These are phyloP conservation scores for Calcarisporium arbuscula DNA, from an alignment of 2,329 filamentous ascomycete species.

Conservation along the genomic window DNA sequence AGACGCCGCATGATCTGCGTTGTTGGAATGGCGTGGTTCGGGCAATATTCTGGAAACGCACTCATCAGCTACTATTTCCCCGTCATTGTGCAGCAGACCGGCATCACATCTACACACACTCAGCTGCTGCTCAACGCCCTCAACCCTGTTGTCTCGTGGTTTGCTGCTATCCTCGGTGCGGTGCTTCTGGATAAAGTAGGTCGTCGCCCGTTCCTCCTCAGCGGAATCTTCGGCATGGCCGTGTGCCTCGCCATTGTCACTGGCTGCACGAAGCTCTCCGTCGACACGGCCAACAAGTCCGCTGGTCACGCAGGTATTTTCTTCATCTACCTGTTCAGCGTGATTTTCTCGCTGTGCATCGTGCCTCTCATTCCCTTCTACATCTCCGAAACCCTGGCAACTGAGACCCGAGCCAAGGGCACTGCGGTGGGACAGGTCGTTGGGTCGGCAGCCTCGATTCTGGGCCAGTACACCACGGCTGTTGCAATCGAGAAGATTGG, in stretches of 20 bases:
- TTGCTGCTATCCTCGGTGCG: conserved; percentile 30
- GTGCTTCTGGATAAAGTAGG: conserved; percentile 34
- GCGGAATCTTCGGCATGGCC: conserved; percentile 3
- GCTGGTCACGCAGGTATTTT: conserved; percentile 2
- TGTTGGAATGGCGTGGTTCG: conserved; percentile 28
- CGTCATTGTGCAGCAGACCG: conserved; percentile 25
- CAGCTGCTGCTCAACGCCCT: conserved; percentile 31
- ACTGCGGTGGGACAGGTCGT: conserved; percentile 43
- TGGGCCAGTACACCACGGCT: conserved; percentile 38
- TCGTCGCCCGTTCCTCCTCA: conserved; percentile 25
- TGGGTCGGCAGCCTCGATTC: conserved; percentile 29
- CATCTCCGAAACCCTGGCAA: conserved; percentile 46
- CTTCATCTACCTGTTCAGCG: conserved; percentile 16
- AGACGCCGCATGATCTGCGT: conserved; percentile 29
- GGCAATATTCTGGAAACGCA: conserved; percentile 29
- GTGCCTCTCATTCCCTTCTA: conserved; percentile 36
- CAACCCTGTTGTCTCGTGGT: conserved; percentile 29
- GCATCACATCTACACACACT: conserved; percentile 23
- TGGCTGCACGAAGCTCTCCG: background rate
- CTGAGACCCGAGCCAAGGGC: conserved; percentile 49
- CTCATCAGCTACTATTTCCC: conserved; percentile 36
- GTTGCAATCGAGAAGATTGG: conserved; percentile 42
- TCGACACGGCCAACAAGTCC: conserved; percentile 2
- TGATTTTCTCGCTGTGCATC: conserved; percentile 35
- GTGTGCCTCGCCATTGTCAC: conserved; percentile 6